Base-by-base conservation (phyloP, 768 basidiomycete genomes). In the Bullera alba region DNA sequence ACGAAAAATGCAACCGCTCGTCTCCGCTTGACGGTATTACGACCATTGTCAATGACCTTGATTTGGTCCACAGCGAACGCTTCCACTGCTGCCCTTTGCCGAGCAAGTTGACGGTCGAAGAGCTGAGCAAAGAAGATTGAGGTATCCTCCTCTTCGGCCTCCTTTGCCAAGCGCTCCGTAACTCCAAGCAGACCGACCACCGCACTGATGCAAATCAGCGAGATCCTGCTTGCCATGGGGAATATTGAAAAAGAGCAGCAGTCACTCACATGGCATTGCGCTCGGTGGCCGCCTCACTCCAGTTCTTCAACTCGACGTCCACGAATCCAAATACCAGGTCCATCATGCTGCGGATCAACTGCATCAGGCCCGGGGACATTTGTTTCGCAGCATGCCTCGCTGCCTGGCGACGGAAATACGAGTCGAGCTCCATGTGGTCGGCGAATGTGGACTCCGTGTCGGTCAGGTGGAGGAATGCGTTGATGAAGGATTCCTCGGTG, bases 271-370 rank as follows among this genome's bases (percentile, higher is more conserved):
- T 76, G 52, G 73, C 77, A 68, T 95, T 92, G 58, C 80, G 83
- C 28, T 79, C 78, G 35, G 92, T 62, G 0, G 86, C 85, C 16
- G 71, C 77, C 57, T 97, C 92, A 14, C 91, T 76, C 89, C 89
- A 96, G 21, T 76, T 74, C 71, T 85, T 87, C 53, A 96, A 50
- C 67, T 93, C 91, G 1, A 77, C 76, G 2, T 85, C 83, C 16
- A 97, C 75, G 75, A 93, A 97, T 6, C 91, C 90, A 70, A 96
- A 97, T 46, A 96, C 90, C 46, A 93, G 74, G 58, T 97, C 93
- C 85, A 96, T 82, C 25, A 90, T 87, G 2, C 84, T 83, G 17
- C 88, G 81, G 26, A 91, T 80, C 7, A 92, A 79, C 74, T 92
- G 91, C 51, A 76, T 66, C 23, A 89, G 90, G 5, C 80, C 73